Evolutionary conservation across 2,329 filamentous ascomycete genomes (phyloP).

Genomic region (Rutstroemia sp.): DNA sequence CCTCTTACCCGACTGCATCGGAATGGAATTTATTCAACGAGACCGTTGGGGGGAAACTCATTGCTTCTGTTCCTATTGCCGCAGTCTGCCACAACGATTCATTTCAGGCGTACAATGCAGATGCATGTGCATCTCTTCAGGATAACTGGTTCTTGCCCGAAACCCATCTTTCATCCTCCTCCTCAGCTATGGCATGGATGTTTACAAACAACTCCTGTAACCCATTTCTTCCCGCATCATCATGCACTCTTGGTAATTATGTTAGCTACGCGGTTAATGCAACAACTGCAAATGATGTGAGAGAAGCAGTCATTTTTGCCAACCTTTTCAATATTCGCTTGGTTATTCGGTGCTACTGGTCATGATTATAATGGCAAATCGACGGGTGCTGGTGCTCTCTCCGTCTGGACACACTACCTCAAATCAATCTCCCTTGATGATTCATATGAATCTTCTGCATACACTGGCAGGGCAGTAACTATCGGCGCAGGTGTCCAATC

Average conservation of each 20-base stretch:
- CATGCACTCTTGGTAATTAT: slow-evolving; percentile 23
- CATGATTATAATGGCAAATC: slow-evolving; percentile 37
- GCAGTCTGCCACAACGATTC: slow-evolving; percentile 9
- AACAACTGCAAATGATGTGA: slow-evolving; percentile 12
- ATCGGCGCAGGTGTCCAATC: background rate
- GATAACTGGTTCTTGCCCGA: slow-evolving; percentile 4
- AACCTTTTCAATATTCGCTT: slow-evolving; percentile 32
- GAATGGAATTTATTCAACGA: slow-evolving; percentile 13
- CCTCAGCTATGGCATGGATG: background rate
- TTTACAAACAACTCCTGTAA: slow-evolving; percentile 1
- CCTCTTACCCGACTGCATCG: slow-evolving; percentile 8
- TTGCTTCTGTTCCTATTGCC: slow-evolving; percentile 11
- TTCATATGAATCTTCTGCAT: background rate
- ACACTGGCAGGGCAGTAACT: background rate
- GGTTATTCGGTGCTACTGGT: slow-evolving; percentile 46
- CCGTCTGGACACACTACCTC: background rate
- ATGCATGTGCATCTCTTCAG: slow-evolving; percentile 7
- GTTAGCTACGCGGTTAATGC: slow-evolving; percentile 22
- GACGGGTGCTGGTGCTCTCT: background rate
- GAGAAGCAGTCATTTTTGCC: slow-evolving; percentile 31
- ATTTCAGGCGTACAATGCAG: slow-evolving; percentile 1
- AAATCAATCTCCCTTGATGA: background rate
- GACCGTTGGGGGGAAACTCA: slow-evolving; percentile 12
- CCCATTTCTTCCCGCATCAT: background rate
- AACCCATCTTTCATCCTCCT: background rate